A percentile compares a stretch with the other conserved stretches of the same genome.
Evolutionary conservation across 2,329 filamentous ascomycete genomes (phyloP).

Genomic region (Fusarium sp.): DNA sequence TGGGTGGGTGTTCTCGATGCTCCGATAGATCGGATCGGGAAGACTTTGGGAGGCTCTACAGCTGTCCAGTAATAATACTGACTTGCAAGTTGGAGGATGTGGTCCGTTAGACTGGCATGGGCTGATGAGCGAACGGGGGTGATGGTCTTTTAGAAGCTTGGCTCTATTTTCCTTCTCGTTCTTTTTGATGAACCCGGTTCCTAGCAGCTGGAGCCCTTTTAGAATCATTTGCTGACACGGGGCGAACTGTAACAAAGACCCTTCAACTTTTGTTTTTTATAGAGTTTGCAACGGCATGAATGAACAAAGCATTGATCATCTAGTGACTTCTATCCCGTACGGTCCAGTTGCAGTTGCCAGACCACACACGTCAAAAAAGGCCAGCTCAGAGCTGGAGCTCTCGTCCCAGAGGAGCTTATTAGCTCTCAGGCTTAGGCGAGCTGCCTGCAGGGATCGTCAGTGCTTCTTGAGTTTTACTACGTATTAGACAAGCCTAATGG

Average conservation of each 20-base stretch:
- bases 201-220: not conserved
- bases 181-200: not conserved
- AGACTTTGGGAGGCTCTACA: not conserved
- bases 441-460: constrained; percentile 42
- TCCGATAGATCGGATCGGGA: constrained; percentile 39
- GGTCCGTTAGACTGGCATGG: not conserved
- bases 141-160: not conserved
- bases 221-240: not conserved
- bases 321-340: not conserved
- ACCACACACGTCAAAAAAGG: constrained; percentile 22
- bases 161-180: not conserved
- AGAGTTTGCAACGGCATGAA: not conserved
- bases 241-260: not conserved
- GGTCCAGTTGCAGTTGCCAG: too few relatives aligned
- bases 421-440: constrained; percentile 18
- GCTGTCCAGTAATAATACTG: too few relatives aligned
- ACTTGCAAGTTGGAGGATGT: not conserved
- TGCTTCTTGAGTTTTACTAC: not conserved
- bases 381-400: constrained; percentile 39
- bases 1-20: constrained; percentile 26
- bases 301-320: constrained; percentile 22
- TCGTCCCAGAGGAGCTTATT: constrained; percentile 9
- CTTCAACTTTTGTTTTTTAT: not conserved
- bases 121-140: not conserved
- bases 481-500: not conserved